Evolutionary conservation across 192 early-diverging fungal species (phyloP), one percentile per base, ranked within the genome.

Genomic region (Diversispora epigaea): DNA sequence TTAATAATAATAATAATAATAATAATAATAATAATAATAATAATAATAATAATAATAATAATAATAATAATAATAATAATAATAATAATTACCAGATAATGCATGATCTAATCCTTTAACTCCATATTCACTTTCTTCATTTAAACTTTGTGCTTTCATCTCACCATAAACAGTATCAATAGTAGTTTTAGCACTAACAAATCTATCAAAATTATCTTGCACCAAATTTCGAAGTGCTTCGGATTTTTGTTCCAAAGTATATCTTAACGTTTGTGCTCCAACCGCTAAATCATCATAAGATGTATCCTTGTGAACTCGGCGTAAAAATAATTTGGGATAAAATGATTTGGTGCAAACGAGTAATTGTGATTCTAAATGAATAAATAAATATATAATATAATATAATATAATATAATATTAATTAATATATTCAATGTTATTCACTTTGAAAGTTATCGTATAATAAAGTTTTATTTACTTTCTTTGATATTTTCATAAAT

Each of bases 201-300:
- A 99, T 49, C 95, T 90, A 78, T 96, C 94, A 86, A 99, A 99
- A 79, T 99, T 94, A 71, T 92, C 92, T 79, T 97, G 94, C 55
- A 99, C 97, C 25, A 97, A 79, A 43, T 88, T 89, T 75, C 94
- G 95, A 19, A 96, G 84, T 1, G 91, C 93, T 57, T 96, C 95
- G 0, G 89, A 86, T n/a, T 93, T 88, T 71, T 95, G 89, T 57
- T 91, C 89, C 41, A 96, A 92, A 6, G 90, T 86, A 67, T 79
- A 80, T 61, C 91, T 84, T 41, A 99, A 81, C 6, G 82, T 81
- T 43, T 91, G 80, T n/a, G 90, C 87, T 4, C 96, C 97, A 21
- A 79, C 75, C 46, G 91, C 88, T 47, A 99, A 83, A 21, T 97
- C 95, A 0, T 87, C 86, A 77, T 92, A 96, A 4, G 91, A 84